Base-by-base conservation (phyloP, 495 filamentous ascomycete genomes). In the Penicillium angulare region DNA sequence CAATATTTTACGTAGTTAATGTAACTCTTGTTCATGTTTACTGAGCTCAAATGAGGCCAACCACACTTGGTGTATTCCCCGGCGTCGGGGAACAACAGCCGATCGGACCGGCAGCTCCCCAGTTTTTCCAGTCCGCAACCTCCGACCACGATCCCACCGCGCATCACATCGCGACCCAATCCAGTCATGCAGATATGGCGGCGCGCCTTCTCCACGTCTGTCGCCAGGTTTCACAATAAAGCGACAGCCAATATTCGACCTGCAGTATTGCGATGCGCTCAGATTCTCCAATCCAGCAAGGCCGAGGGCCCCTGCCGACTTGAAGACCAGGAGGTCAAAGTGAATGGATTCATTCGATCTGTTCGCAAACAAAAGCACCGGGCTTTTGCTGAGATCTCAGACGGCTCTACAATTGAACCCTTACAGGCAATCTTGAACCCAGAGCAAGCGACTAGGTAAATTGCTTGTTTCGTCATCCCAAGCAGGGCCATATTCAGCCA, bases 331-430 rank as follows among this genome's bases (percentile, higher is more conserved):
- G 63, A 75, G 45, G 60, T 88, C 41, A 82, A 72, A 36, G 73
- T 96, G 51, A 78, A 88, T 61, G 93, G 92, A 27, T 92, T 85
- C 68, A 75, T 97, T 52, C 83, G 89, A 40, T 89, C 89, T 13
- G 83, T 97, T 48, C 82, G 95, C 48, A 86, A 88, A 59, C 92
- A 95, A 72, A 96, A 96, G 70, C 76, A 76, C 35, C 74, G 83
- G 52, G 83, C 85, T 12, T 98, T 98, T 72, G 88, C 90, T 13
- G 79, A 89, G 44, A 75, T 98, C 44, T 84, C 86, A 4, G 93
- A 98, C 76, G 93, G 93, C 27, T 95, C 95, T 12, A 89, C 86
- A 24, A 69, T 87, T 38, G 71, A 84, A 41, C 72, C 90, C 36
- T 60, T 97, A 35, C 95, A 98, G 73, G 92, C 85, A 24, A 81